phyloP scores from a whole-genome alignment of 768 basidiomycete species.

The Termitomyces sp. region DNA sequence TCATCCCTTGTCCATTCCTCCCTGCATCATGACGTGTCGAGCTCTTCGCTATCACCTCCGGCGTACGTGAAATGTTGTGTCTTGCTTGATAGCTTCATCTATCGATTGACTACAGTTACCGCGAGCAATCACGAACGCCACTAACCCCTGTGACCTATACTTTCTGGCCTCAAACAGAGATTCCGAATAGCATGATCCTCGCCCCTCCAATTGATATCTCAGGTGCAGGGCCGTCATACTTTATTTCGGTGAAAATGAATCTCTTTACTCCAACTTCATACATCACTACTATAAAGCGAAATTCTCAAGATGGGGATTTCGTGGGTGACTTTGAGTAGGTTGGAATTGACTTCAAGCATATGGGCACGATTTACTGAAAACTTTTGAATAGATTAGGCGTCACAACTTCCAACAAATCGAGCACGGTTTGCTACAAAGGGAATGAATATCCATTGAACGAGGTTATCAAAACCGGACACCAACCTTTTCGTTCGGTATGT shows the following conservation, averaged over 20 bases:
- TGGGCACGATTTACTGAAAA: background rate
- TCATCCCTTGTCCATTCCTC: constrained; percentile 25
- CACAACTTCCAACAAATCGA: constrained; percentile 24
- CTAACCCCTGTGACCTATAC: constrained; percentile 32
- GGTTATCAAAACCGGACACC: constrained; percentile 27
- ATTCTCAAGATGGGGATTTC: constrained; percentile 37
- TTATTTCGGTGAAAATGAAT: constrained; percentile 44
- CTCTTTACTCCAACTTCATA: constrained; percentile 48
- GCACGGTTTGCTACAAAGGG: constrained; percentile 31
- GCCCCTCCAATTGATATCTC: constrained; percentile 25
- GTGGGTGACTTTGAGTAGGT: constrained; percentile 49
- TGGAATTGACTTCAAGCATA: background rate
- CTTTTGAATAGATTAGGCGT: constrained; percentile 25
- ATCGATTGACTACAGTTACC: background rate
- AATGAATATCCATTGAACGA: constrained; percentile 35
- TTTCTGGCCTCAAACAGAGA: constrained; percentile 31
- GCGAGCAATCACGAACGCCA: constrained; percentile 22
- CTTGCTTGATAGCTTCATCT: too few relatives aligned
- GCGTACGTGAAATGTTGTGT: constrained; percentile 18
- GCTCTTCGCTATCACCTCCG: constrained; percentile 22
- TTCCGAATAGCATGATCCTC: constrained; percentile 37
- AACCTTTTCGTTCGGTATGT: constrained; percentile 31
- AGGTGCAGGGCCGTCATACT: constrained; percentile 33
- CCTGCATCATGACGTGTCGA: constrained; percentile 18
- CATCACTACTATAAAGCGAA: constrained; percentile 40